Percentiles rank a stretch among this genome's conserved stretches.
These are phyloP conservation scores for Tylopilus plumbeoviolaceoides DNA, from an alignment of 768 basidiomycete genomes.

Conservation along the genomic window DNA sequence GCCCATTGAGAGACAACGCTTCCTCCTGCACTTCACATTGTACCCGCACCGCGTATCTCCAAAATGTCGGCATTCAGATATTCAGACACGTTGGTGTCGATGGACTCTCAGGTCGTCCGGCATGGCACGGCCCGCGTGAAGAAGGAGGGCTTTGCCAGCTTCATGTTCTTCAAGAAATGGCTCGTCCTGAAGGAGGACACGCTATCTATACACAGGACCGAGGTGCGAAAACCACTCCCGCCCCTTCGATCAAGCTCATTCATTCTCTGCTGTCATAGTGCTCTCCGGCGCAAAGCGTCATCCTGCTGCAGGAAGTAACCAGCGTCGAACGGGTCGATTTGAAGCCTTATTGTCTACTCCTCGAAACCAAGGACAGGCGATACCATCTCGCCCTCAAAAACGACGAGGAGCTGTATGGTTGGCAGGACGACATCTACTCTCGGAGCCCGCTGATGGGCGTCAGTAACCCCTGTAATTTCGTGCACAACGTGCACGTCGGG, in stretches of 20 bases:
- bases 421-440: constrained; percentile 96
- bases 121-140: constrained; percentile 81
- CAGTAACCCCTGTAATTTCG: constrained; percentile 93
- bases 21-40: constrained; percentile 65
- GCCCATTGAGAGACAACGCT: no score
- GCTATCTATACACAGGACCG: constrained; percentile 83
- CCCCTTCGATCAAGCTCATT: not conserved
- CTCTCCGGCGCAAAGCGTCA: constrained; percentile 53
- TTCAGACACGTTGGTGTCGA: constrained; percentile 26
- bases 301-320: constrained; percentile 71
- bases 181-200: constrained; percentile 77
- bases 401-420: constrained; percentile 96
- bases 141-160: constrained; percentile 90
- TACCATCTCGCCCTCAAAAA: constrained; percentile 80
- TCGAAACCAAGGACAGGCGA: constrained; percentile 83
- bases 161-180: constrained; percentile 91
- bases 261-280: constrained; percentile 31
- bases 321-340: constrained; percentile 90
- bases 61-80: constrained; percentile 31
- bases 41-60: constrained; percentile 80
- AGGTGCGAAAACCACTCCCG: constrained; percentile 50
- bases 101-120: constrained; percentile 50
- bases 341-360: constrained; percentile 88
- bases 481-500: constrained; percentile 97
- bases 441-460: constrained; percentile 92